Base-by-base conservation (phyloP, 345 rosid species). In the Gossypium turneri region DNA sequence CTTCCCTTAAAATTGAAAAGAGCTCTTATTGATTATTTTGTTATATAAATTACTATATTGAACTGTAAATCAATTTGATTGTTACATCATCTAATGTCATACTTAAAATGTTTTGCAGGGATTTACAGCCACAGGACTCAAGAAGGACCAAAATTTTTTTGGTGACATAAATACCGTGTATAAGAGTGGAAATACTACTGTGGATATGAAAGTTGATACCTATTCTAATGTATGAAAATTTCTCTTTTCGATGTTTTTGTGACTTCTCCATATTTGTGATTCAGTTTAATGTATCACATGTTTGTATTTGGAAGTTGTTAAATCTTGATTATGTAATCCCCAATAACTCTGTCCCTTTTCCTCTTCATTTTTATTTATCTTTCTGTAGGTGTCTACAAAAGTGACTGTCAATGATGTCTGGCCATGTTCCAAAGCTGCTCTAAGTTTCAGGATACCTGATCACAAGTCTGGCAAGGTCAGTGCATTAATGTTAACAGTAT, bases 401-500 rank as follows among this genome's bases (percentile, higher is more conserved):
- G 88, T 92, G 69, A 92, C 90, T 72, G 69, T 90, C 52, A 83
- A 79, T 81, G 90, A 88, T 75, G 70, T 86, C 53, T 73, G 88
- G 74, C 92, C 92, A 34, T 79, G 81, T 73, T 84, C 91, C 60
- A 90, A 86, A 80, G 87, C 83, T 68, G 83, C 85, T 50, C 72
- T 88, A 65, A 88, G 94, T 86, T 93, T 90, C 81, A 84, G 75
- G 75, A 81, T 89, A 71, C 98, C 98, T 55, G 94, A 93, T 86
- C 93, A 93, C 80, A 90, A 86, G 86, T 93, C 94, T 81, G 94
- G 98, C 87, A 90, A 90, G 97, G 98, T 93, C 76, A 79, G 93
- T 86, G 78, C 85, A 69, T 70, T 45, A 15, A 13, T 20, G 12
- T 57, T 72, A 51, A n/a, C 51, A n/a, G 64, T 38, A 17, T 50